phyloP scores from a whole-genome alignment of 169 alveolate species.

The Sarcocystis neurona region DNA sequence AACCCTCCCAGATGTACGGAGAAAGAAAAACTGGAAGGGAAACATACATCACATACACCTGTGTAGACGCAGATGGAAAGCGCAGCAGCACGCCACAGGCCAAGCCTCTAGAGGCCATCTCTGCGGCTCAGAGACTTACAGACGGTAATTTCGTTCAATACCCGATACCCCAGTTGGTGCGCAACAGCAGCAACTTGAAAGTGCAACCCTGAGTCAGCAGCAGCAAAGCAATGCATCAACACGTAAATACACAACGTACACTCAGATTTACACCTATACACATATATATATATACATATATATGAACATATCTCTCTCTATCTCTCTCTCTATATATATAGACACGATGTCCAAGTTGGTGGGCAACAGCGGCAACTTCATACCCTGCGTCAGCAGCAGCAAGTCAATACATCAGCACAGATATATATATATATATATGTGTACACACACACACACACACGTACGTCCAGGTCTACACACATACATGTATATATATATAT shows the following conservation, averaged over 20 bases:
- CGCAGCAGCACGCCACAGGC: too few species aligned
- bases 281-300: too few species aligned
- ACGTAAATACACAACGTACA: too few species aligned
- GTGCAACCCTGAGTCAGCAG: slow-evolving; percentile 24
- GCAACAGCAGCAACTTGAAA: slow-evolving; percentile 33
- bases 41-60: too few species aligned
- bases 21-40: neutral
- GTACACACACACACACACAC: neutral
- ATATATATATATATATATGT: too few species aligned
- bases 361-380: too few species aligned
- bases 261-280: too few species aligned
- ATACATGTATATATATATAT: too few species aligned
- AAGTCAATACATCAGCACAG: neutral
- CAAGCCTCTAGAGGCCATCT: too few species aligned
- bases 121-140: slow-evolving; percentile 21
- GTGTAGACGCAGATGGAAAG: too few species aligned
- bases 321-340: neutral
- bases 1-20: too few species aligned
- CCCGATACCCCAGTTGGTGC: slow-evolving; percentile 24
- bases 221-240: neutral
- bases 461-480: neutral
- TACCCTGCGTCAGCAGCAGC: neutral
- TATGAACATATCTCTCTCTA: neutral
- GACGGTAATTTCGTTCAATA: slow-evolving; percentile 16
- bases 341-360: too few species aligned